Conservation (phyloP, 257 asterid genomes). For the Nicotiana benthamiana region DNA sequence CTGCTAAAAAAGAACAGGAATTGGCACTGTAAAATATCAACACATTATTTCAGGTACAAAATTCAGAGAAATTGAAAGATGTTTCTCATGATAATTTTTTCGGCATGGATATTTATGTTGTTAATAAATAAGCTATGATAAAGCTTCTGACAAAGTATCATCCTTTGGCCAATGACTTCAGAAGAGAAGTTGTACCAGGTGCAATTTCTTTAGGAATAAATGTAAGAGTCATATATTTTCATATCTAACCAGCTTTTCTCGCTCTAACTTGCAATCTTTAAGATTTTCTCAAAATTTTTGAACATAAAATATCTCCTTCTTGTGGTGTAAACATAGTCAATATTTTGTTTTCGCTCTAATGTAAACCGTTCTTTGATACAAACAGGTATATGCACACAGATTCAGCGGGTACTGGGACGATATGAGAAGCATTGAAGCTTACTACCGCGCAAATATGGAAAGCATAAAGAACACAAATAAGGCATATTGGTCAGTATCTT, state of each 20-base stretch:
- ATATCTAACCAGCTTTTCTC: neutral
- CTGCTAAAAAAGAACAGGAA: neutral
- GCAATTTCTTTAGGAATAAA: slow-evolving; percentile 81
- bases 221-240: slow-evolving; percentile 24
- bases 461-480: slow-evolving; percentile 32
- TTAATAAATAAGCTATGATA: slow-evolving; percentile 56
- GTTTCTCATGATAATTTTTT: slow-evolving; percentile 14
- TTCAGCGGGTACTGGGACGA: slow-evolving; percentile 87
- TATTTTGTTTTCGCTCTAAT: neutral
- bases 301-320: neutral
- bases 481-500: slow-evolving; percentile 42
- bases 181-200: slow-evolving; percentile 57
- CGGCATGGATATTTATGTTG: slow-evolving; percentile 79
- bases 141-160: slow-evolving; percentile 53
- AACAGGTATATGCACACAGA: slow-evolving; percentile 45
- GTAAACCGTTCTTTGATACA: neutral
- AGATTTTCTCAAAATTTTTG: neutral
- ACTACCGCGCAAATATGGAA: slow-evolving; percentile 70
- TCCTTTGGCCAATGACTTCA: slow-evolving; percentile 60
- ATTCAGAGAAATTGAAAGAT: neutral
- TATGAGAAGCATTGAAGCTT: slow-evolving; percentile 70
- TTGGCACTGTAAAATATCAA: neutral
- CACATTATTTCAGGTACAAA: slow-evolving; percentile 29
- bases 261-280: neutral
- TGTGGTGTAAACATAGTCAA: neutral